Percentiles rank a stretch among this genome's conserved stretches.
These are phyloP conservation scores for Parietaria judaica DNA, from an alignment of 306 rosid species.

Conservation along the genomic window DNA sequence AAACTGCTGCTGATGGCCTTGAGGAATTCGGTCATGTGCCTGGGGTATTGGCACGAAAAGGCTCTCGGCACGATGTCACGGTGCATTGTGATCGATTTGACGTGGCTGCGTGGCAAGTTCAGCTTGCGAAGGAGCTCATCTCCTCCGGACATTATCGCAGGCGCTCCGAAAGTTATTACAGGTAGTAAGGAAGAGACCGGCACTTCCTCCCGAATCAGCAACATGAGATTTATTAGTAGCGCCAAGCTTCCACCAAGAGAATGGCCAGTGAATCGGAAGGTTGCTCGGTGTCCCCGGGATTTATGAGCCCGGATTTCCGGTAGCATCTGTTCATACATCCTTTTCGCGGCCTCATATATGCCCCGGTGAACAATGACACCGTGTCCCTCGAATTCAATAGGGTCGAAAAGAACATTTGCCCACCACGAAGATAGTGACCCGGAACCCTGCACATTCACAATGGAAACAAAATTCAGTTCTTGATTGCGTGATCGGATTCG, in stretches of 20 bases:
- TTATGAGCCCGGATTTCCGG: constrained; percentile 67
- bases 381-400: constrained; percentile 77
- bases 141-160: constrained; percentile 92
- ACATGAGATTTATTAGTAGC: constrained; percentile 75
- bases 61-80: constrained; percentile 96
- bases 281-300: constrained; percentile 51
- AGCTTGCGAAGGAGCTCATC: constrained; percentile 60
- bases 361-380: constrained; percentile 91
- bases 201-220: constrained; percentile 61
- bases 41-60: constrained; percentile 88
- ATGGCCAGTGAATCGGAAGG: constrained; percentile 85
- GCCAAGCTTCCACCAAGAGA: constrained; percentile 99
- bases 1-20: constrained; percentile 81
- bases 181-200: constrained; percentile 78
- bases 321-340: constrained; percentile 79
- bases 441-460: constrained; percentile 53
- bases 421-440: constrained; percentile 91
- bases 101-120: constrained; percentile 65
- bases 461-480: neutral
- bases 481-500: neutral
- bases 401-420: constrained; percentile 96
- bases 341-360: constrained; percentile 96
- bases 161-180: constrained; percentile 87
- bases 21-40: constrained; percentile 69
- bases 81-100: constrained; percentile 78